phyloP scores from a whole-genome alignment of 352 stramenopile genomes.

The Phytophthora citricola region DNA sequence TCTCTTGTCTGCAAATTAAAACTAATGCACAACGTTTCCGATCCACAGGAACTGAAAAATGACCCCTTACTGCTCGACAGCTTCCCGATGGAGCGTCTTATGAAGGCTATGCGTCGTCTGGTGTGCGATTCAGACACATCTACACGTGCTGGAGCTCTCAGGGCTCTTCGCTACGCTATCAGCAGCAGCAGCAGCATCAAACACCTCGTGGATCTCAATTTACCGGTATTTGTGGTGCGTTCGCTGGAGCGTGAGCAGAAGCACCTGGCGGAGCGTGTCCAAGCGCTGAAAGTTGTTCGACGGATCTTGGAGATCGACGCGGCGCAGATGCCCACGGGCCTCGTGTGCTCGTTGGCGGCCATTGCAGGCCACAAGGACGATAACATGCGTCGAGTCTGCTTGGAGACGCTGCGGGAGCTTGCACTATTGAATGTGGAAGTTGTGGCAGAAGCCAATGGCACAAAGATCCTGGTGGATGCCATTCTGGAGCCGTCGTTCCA shows the following conservation, averaged over 20 bases:
- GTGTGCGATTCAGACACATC: conserved; percentile 84
- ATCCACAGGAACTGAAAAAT: conserved; percentile 80
- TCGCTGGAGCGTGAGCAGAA: conserved; percentile 90
- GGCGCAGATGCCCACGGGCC: conserved; percentile 78
- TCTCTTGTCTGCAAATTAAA: background rate
- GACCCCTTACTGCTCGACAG: conserved; percentile 84
- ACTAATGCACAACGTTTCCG: background rate
- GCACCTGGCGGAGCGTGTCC: conserved; percentile 82
- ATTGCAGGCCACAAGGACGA: conserved; percentile 91
- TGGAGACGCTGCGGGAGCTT: conserved; percentile 87
- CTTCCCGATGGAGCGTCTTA: conserved; percentile 83
- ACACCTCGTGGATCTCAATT: conserved; percentile 66
- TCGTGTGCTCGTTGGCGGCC: conserved; percentile 84
- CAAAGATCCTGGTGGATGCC: conserved; percentile 84
- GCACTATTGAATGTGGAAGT: conserved; percentile 82
- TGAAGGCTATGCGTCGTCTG: conserved; percentile 80
- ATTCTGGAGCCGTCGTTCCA: conserved; percentile 90
- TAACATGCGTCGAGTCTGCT: conserved; percentile 86
- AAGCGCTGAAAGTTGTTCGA: conserved; percentile 88
- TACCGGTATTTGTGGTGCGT: conserved; percentile 87
- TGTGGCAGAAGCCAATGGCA: conserved; percentile 86
- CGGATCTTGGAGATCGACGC: conserved; percentile 89
- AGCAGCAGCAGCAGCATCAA: conserved; percentile 78
- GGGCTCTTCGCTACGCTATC: conserved; percentile 86
- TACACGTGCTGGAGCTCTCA: conserved; percentile 73